Evolutionary conservation across 2,329 filamentous ascomycete species (phyloP), one percentile per base, ranked within the genome.

Genomic region (Aureobasidium sp.): DNA sequence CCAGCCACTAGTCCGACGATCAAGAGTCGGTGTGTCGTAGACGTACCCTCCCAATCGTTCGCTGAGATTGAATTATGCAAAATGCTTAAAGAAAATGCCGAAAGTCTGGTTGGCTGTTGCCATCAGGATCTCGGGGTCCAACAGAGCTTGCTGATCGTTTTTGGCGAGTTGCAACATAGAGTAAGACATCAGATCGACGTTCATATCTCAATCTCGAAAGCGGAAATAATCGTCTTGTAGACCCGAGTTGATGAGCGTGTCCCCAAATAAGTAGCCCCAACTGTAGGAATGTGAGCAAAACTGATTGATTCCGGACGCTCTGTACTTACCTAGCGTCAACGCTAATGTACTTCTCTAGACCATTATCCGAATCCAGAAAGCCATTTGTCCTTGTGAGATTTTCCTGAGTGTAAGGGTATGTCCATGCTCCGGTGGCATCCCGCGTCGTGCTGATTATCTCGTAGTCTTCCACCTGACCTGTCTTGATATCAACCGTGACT

Each of bases 151-250:
- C 16, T 29, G 15, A n/a, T 43, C n/a, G 23, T 60, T 50, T 13
- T 60, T 50, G 9, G 43, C 56, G 4, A 60, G 29, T 3, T 18
- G 7, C 7, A 50, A 23, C 56, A 60, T 60, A 23, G 42, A 60
- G 13, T 60, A 60, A 8, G 56, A 60, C 56, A 60, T 60, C 42
- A 60, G 20, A 40, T 60, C 56, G 20, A 45, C 27, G n/a, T 60
- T 60, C 4, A 60, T 20, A 33, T 43, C 56, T 27, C 18, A 13
- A 4, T 29, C 42, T 50, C 50, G 56, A 36, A 48, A 50, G 33
- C 20, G 56, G 16, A 48, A 48, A n/a, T 23, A 47, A 23, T 42
- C 20, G 10, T 31, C 23, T 59, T 47, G 25, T 31, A 33, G 25
- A 43, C 27, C 25, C 20, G 38, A 33, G n/a, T 25, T 47, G 8